Evolutionary conservation across 495 filamentous ascomycete species (phyloP).

Genomic region (Oleoguttula mirabilis): DNA sequence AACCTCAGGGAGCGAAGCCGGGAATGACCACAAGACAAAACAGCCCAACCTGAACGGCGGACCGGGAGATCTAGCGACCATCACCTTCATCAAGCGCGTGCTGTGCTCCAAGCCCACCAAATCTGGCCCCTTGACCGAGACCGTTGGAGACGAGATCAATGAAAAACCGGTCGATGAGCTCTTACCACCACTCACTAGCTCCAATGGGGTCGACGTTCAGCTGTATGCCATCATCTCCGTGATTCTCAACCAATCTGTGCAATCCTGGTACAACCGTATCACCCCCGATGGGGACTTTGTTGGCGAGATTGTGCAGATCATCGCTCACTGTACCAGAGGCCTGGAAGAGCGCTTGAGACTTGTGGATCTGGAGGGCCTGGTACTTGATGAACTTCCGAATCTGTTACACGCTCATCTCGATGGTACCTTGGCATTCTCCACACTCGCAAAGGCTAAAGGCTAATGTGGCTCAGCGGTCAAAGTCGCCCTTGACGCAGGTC

Average conservation of each 20-base stretch:
- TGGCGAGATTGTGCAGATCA: conserved; percentile 72
- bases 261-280: conserved; percentile 85
- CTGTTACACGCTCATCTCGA: conserved; percentile 67
- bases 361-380: conserved; percentile 66
- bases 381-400: conserved; percentile 81
- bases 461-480: background rate
- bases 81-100: conserved; percentile 50
- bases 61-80: conserved; percentile 41
- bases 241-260: conserved; percentile 75
- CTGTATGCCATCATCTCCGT: conserved; percentile 85
- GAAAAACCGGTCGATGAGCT: conserved; percentile 59
- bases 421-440: conserved; percentile 42
- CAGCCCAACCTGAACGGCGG: background rate
- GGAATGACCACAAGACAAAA: background rate
- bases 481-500: too few relatives aligned
- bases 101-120: conserved; percentile 41
- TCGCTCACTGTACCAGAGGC: conserved; percentile 78
- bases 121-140: conserved; percentile 24
- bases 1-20: background rate
- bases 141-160: conserved; percentile 12
- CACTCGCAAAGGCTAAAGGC: too few relatives aligned
- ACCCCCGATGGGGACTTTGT: conserved; percentile 80
- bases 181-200: conserved; percentile 81
- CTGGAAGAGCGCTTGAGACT: conserved; percentile 73
- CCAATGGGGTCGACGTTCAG: conserved; percentile 81